phyloP scores from a whole-genome alignment of 805 yeast species.

The Candida ovalis region DNA sequence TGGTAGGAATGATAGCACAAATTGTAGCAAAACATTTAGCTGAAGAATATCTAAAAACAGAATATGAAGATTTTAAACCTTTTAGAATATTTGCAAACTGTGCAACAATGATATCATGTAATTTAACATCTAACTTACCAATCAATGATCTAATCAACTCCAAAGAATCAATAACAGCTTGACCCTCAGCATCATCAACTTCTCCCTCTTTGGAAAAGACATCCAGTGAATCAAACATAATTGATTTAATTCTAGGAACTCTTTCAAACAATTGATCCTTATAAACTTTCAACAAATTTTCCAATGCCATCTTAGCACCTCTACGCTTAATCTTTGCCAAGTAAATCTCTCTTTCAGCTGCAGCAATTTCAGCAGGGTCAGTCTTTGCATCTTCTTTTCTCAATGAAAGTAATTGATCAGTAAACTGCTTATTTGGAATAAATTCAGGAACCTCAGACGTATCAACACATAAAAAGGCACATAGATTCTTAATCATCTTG shows the following conservation, averaged over 20 bases:
- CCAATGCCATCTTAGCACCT: constrained; percentile 76
- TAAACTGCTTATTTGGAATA: constrained; percentile 52
- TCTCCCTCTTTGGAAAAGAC: constrained; percentile 20
- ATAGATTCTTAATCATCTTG: constrained; percentile 83
- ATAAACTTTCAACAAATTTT: constrained; percentile 50
- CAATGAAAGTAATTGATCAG: constrained; percentile 63
- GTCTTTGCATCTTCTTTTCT: constrained; percentile 70
- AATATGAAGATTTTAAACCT: constrained; percentile 61
- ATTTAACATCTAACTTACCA: constrained; percentile 49
- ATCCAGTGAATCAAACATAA: constrained; percentile 63
- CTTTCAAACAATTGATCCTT: constrained; percentile 50
- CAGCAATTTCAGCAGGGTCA: constrained; percentile 57
- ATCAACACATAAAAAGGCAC: constrained; percentile 93
- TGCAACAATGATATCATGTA: constrained; percentile 49
- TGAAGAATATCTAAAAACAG: constrained; percentile 86
- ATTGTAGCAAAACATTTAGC: constrained; percentile 85
- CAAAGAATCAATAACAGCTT: constrained; percentile 77
- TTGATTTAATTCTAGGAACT: constrained; percentile 61
- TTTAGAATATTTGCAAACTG: constrained; percentile 48
- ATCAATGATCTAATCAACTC: constrained; percentile 76
- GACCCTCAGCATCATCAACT: constrained; percentile 55
- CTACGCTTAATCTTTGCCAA: constrained; percentile 77
- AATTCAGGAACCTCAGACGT: constrained; percentile 95
- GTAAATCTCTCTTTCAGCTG: constrained; percentile 57
- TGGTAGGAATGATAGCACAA: constrained; percentile 63